Base-by-base conservation (phyloP, 805 yeast species). In the Pichia gijzeniarum region DNA sequence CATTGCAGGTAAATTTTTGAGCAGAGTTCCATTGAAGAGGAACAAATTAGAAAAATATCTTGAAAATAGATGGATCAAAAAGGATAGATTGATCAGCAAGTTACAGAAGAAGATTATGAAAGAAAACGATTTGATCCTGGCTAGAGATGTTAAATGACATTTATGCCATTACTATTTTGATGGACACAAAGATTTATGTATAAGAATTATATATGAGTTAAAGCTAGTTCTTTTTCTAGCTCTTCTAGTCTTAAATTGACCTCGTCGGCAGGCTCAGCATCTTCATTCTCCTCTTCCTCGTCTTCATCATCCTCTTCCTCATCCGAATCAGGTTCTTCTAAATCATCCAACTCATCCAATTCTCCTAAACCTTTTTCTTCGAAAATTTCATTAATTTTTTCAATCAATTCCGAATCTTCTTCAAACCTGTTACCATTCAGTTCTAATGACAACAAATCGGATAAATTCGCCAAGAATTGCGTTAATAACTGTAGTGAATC, bases 361-460 rank as follows among this genome's bases (percentile, higher is more conserved):
- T 84, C 91, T 50, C 95, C 96, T 47, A 69, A 65, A 0, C 90
- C 93, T 58, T 88, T 78, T 34, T 72, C 75, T 46, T 77, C 85
- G 54, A 91, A 88, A 16, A 80, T 63, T 18, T 70, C 77, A 40
- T 64, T 72, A 52, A 91, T 77, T 43, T 68, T 64, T 44, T 79
- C 85, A 45, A 93, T 64, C 18, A 74, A 69, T 48, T 79, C 84
- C 35, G 86, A 79, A 53, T 91, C 98, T 63, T 93, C 98, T 41
- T 86, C 86, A 57, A 93, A 84, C 61, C 86, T 73, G 68, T 93
- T 93, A 61, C 99, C 99, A 60, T 93, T 91, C 53, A 93, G 74
- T 70, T 93, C 98, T 53, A 93, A 71, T 9, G 59, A 43, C 59
- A 77, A 70, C 61, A 93, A 72, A 18, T 71, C 69, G 35, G 84